Evolutionary conservation across 1,139 yeast species (phyloP), one percentile per base, ranked within the genome.

Genomic region (Taphrina deformans): DNA sequence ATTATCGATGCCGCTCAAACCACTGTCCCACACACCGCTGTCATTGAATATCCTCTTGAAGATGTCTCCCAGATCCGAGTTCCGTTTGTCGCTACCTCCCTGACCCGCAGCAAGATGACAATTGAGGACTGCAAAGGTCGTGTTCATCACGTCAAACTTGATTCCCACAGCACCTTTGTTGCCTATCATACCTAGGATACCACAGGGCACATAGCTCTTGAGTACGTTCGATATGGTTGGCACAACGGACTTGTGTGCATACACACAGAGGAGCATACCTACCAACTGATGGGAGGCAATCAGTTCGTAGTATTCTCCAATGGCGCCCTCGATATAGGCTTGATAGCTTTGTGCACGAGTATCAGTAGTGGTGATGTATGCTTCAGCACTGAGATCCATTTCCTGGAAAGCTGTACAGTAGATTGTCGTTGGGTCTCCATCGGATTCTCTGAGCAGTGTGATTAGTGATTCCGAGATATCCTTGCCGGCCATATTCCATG

Each of bases 151-250:
- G 12, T 50, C 58, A 48, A 66, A 48, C 24, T 55, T 55, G 21
- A 65, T 48, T 4, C 62, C 66, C 3, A 65, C 67, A 12, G 67
- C 67, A 2, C 67, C 67, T 44, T 66, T 66, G 53, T 66, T 66
- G 31, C 67, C 67, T 10, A 66, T 23, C 46, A 62, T 29, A 29
- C 65, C 61, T 27, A 66, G 31, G 14, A 66, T 27, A 21, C 67
- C 67, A 35, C 68, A 66, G 1, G 66, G 58, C 3, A 58, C 67
- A 14, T 50, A 58, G 27, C 60, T 38, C 38, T 62, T 65, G 24
- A 35, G 45, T 14, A 66, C 46, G 35, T 59, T 41, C 26, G 62
- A 29, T 12, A 66, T 27, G 26, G 60, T 45, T 9, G 67, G 67
- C 5, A 41, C 53, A 44, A 66, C 38, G 21, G 55, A 44, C 18